Conservation (phyloP, 2,329 filamentous ascomycete species). For the Colletotrichum sp. region DNA sequence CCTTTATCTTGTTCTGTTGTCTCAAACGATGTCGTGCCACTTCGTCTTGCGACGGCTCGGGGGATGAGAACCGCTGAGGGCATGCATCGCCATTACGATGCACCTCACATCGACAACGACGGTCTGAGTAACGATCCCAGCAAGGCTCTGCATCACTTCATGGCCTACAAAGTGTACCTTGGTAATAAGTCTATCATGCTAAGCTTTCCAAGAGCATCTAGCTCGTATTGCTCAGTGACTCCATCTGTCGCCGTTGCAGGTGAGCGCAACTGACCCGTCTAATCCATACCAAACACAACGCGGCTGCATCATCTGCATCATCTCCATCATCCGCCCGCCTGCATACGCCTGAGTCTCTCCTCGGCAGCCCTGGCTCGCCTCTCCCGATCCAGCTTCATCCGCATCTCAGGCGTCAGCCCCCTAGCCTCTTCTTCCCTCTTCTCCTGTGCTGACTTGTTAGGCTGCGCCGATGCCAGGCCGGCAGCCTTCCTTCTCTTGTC, state of each 20-base stretch:
- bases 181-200: not conserved
- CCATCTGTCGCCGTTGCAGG: not conserved
- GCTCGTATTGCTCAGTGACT: not conserved
- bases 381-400: constrained; percentile 83
- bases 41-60: not conserved
- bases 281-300: not conserved
- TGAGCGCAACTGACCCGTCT: not conserved
- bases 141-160: not conserved
- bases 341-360: constrained; percentile 77
- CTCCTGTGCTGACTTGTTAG: constrained; percentile 79
- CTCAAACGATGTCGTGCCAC: not conserved
- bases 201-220: not conserved
- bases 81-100: not conserved
- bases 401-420: constrained; percentile 88
- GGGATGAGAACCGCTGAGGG: not conserved
- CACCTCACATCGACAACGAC: not conserved
- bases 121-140: not conserved
- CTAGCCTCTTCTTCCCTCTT: constrained; percentile 82
- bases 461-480: constrained; percentile 60
- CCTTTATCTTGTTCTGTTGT: not conserved
- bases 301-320: not conserved
- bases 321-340: constrained; percentile 37
- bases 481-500: constrained; percentile 55
- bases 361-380: constrained; percentile 90
- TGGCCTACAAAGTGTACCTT: not conserved